Evolutionary conservation across 108 stramenopile species (phyloP), one percentile per base, ranked within the genome.

Genomic region (Skeletonema grethae): DNA sequence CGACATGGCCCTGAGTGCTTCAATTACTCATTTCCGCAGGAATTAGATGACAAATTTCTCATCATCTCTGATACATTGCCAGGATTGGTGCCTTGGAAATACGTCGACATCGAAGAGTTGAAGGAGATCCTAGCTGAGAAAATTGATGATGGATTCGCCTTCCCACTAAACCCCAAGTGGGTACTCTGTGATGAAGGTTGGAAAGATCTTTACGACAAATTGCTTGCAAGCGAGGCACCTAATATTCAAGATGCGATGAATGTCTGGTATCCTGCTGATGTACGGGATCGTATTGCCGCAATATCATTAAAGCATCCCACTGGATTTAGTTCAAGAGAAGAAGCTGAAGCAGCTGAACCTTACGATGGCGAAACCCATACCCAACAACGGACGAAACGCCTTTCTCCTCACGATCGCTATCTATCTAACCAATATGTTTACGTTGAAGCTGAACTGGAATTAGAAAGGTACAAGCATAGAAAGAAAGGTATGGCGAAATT

Each of bases 101-200:
- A 58, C 0, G 66, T 67, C 12, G 66, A 46, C 15, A 24, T 22
- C 10, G 56, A 57, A 46, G 66, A 67, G 66, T 25, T 67, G 8
- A 15, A 11, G 13, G n/a, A 67, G 13, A 25, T 67, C 20, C 57
- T 67, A 11, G 24, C 22, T 24, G 55, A 56, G 7, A 67, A 67
- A 25, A 67, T 67, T 55, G 35, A 67, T 31, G 57, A 67, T 11
- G 66, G 66, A 13, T 39, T 39, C 18, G 46, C 66, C 43, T 67
- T 67, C 57, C 66, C 66, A 12, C 20, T 67, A 4, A 67, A 67
- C 25, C 66, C 66, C 56, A 67, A 67, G 57, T 67, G 66, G 66
- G 66, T 67, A 20, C 39, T 76, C 29, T 70, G 69, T 31, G 75
- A 76, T 50, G 7, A 16, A 22, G 73, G 73, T 11, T 76, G 75